Conservation (phyloP, 1,284 basidiomycete species). For the Fomitopsis schrenkii region DNA sequence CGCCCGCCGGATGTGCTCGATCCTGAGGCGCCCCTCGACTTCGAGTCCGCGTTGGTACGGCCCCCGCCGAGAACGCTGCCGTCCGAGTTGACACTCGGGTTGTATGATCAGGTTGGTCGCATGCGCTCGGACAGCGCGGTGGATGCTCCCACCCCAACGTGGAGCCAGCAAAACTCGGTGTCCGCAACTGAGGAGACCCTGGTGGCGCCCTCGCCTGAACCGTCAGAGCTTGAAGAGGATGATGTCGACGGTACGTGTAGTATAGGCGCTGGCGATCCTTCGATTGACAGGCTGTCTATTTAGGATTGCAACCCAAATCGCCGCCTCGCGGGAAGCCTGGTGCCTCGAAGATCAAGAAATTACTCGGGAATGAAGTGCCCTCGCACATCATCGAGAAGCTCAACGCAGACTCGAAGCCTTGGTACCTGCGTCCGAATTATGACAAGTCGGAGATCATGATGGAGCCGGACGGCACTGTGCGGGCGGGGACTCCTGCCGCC, state of each 20-base stretch:
- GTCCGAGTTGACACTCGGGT: slow-evolving; percentile 24
- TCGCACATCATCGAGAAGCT: slow-evolving; percentile 45
- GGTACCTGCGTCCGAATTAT: slow-evolving; percentile 85
- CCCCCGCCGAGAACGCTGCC: slow-evolving; percentile 22
- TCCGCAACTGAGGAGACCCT: slow-evolving; percentile 14
- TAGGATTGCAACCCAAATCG: slow-evolving; percentile 25
- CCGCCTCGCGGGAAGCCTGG: slow-evolving; percentile 36
- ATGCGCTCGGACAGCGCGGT: slow-evolving; percentile 22
- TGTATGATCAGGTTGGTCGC: slow-evolving; percentile 22
- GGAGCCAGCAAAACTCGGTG: slow-evolving; percentile 19
- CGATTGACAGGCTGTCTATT: not conserved
- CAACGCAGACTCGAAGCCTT: slow-evolving; percentile 62
- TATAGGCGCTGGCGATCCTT: not conserved
- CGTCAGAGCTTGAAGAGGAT: slow-evolving; percentile 25
- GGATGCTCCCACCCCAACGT: slow-evolving; percentile 26
- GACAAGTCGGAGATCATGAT: slow-evolving; percentile 79
- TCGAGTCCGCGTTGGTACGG: slow-evolving; percentile 49
- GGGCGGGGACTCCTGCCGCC: slow-evolving; percentile 84
- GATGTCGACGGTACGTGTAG: slow-evolving; percentile 32
- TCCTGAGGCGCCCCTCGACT: slow-evolving; percentile 46
- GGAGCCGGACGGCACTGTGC: slow-evolving; percentile 78
- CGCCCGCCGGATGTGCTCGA: not conserved
- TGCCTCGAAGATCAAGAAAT: slow-evolving; percentile 62
- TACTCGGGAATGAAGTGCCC: slow-evolving; percentile 73
- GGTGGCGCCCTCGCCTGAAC: slow-evolving; percentile 10